These are phyloP conservation scores for Ramichloridium luteum DNA, from an alignment of 2,329 filamentous ascomycete species.

Conservation along the genomic window DNA sequence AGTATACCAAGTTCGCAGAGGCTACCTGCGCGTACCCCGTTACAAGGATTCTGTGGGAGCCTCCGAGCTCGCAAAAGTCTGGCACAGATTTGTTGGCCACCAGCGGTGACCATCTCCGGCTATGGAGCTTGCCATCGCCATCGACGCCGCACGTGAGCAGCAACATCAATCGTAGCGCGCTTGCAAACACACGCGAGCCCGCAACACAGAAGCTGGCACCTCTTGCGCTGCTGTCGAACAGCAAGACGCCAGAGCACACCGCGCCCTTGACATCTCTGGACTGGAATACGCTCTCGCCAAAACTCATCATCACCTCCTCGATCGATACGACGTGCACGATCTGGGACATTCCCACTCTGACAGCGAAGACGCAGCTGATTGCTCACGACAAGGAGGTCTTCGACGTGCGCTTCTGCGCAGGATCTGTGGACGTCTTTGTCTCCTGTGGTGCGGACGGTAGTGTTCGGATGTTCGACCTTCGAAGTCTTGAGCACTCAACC, in stretches of 20 bases:
- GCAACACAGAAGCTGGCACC: constrained; percentile 76
- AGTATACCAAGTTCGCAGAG: constrained; percentile 88
- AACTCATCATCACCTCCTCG: constrained; percentile 94
- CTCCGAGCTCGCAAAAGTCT: constrained; percentile 86
- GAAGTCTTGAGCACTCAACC: constrained; percentile 92
- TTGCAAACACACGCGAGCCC: constrained; percentile 46
- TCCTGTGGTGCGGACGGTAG: constrained; percentile 96
- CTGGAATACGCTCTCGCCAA: constrained; percentile 95
- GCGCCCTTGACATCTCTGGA: constrained; percentile 91
- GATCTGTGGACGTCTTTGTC: constrained; percentile 97
- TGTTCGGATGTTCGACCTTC: constrained; percentile 95
- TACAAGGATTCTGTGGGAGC: constrained; percentile 89
- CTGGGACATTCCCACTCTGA: constrained; percentile 96
- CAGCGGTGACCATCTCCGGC: constrained; percentile 80
- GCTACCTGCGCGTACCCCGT: constrained; percentile 97
- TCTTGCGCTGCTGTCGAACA: constrained; percentile 85
- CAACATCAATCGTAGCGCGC: constrained; percentile 55
- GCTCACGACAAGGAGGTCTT: constrained; percentile 99
- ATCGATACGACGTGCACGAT: constrained; percentile 99
- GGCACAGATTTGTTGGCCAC: constrained; percentile 90
- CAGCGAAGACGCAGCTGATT: constrained; percentile 94
- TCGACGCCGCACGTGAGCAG: constrained; percentile 46
- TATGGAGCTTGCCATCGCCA: constrained; percentile 72
- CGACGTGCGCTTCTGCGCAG: constrained; percentile 94
- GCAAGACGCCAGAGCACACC: constrained; percentile 95